Evolutionary conservation across 345 rosid species (phyloP).

Genomic region (Heritiera littoralis): DNA sequence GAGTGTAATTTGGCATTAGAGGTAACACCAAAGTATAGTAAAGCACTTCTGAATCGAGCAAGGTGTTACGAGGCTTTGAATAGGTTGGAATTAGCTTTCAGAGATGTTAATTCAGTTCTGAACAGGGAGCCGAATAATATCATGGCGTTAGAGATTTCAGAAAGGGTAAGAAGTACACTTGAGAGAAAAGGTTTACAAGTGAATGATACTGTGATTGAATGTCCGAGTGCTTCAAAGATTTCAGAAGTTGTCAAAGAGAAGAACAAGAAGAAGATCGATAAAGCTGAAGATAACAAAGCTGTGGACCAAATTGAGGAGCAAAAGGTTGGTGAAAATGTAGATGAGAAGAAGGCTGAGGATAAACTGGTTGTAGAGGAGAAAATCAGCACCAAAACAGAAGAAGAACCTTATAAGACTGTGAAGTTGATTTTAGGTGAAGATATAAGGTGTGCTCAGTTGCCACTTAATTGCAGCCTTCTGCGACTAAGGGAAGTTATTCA

Average conservation of each 20-base stretch:
- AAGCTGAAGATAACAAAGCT: constrained; percentile 33
- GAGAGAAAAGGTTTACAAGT: constrained; percentile 63
- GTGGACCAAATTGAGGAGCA: constrained; percentile 37
- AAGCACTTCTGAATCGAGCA: constrained; percentile 82
- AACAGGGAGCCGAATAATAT: constrained; percentile 67
- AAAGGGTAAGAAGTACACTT: constrained; percentile 61
- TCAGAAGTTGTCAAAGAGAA: constrained; percentile 45
- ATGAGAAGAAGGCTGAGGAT: constrained; percentile 52
- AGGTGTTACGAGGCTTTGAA: constrained; percentile 90
- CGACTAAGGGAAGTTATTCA: constrained; percentile 67
- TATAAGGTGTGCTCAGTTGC: constrained; percentile 74
- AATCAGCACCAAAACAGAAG: constrained; percentile 35
- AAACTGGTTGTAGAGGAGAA: constrained; percentile 60
- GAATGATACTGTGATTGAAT: constrained; percentile 62
- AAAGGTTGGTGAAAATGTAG: constrained; percentile 32
- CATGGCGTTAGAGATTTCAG: constrained; percentile 70
- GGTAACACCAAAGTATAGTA: constrained; percentile 65
- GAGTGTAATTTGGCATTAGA: constrained; percentile 79
- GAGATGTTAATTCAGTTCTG: constrained; percentile 68
- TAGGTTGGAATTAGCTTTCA: constrained; percentile 70
- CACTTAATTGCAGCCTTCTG: constrained; percentile 63
- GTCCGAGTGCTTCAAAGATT: constrained; percentile 39
- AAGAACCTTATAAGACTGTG: constrained; percentile 52
- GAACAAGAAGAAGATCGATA: constrained; percentile 40
- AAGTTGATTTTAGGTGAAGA: constrained; percentile 79